Conservation (phyloP, 2,329 filamentous ascomycete genomes). For the Cyclaneusma minus region DNA sequence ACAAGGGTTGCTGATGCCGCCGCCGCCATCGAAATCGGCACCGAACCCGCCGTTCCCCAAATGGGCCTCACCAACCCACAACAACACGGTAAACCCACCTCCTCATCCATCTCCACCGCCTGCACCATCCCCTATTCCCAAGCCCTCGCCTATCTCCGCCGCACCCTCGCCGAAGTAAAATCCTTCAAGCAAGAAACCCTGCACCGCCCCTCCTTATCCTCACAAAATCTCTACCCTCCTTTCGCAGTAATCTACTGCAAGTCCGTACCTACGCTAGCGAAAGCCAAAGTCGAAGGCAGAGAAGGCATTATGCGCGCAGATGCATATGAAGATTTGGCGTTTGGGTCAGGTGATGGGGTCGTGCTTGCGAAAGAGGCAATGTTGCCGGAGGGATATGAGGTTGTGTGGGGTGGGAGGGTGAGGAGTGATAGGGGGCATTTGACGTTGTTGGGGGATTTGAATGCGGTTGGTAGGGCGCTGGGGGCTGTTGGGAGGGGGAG, state of each 20-base stretch:
- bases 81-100: slow-evolving; percentile 10
- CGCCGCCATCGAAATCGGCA: slow-evolving; percentile 11
- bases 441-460: slow-evolving; percentile 70
- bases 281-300: slow-evolving; percentile 54
- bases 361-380: slow-evolving; percentile 75
- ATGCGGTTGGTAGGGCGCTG: slow-evolving; percentile 63
- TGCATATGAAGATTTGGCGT: slow-evolving; percentile 74
- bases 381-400: slow-evolving; percentile 64
- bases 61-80: slow-evolving; percentile 12
- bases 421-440: slow-evolving; percentile 77
- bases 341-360: slow-evolving; percentile 79
- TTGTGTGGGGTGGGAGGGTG: slow-evolving; percentile 59
- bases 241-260: slow-evolving; percentile 76
- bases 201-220: slow-evolving; percentile 41
- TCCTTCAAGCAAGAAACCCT: slow-evolving; percentile 63
- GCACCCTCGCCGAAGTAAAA: slow-evolving; percentile 56
- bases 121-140: slow-evolving; percentile 18
- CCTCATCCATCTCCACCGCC: slow-evolving; percentile 15
- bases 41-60: slow-evolving; percentile 14
- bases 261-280: slow-evolving; percentile 70
- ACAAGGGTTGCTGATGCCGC: slow-evolving; percentile 11
- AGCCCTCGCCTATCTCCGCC: slow-evolving; percentile 49
- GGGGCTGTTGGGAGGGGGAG: slow-evolving; percentile 52
- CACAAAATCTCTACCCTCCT: slow-evolving; percentile 65
- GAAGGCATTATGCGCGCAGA: slow-evolving; percentile 64